Evolutionary conservation across 352 stramenopile genomes (phyloP).

Genomic region (Blastocystis sp.): DNA sequence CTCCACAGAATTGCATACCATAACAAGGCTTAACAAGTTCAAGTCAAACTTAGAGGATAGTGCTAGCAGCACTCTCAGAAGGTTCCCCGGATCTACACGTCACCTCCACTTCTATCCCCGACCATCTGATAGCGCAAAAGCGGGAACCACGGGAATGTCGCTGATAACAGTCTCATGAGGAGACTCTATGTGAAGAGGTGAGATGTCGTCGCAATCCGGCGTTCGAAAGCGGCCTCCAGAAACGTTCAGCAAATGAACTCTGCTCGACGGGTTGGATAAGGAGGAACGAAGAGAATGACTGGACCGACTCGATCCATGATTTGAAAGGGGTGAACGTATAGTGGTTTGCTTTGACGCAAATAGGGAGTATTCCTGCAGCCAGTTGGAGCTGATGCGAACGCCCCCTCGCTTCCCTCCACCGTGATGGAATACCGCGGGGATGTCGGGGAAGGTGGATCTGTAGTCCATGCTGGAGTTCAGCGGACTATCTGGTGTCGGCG

Average conservation of each 20-base stretch:
- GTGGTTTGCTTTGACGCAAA: background rate
- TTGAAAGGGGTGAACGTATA: background rate
- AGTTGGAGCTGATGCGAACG: background rate
- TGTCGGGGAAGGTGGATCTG: background rate
- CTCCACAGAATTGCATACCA: background rate
- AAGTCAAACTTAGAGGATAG: slow-evolving; percentile 15
- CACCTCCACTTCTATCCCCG: background rate
- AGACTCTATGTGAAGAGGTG: background rate
- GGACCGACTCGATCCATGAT: background rate
- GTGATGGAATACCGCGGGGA: slow-evolving; percentile 18
- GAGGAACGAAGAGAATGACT: background rate
- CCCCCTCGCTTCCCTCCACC: background rate
- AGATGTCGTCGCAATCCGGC: background rate
- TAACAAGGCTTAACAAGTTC: background rate
- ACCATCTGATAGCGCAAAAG: background rate
- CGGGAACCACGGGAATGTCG: background rate
- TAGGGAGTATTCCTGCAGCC: background rate
- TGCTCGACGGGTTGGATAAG: background rate
- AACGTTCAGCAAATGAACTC: background rate
- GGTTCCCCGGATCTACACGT: background rate
- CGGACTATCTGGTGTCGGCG: slow-evolving; percentile 30
- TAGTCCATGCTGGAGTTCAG: slow-evolving; percentile 35
- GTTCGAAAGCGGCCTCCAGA: background rate
- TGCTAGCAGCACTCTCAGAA: background rate
- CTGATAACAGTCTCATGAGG: background rate